These are phyloP conservation scores for Corylus heterophylla DNA, from an alignment of 306 rosid genomes.

Conservation along the genomic window DNA sequence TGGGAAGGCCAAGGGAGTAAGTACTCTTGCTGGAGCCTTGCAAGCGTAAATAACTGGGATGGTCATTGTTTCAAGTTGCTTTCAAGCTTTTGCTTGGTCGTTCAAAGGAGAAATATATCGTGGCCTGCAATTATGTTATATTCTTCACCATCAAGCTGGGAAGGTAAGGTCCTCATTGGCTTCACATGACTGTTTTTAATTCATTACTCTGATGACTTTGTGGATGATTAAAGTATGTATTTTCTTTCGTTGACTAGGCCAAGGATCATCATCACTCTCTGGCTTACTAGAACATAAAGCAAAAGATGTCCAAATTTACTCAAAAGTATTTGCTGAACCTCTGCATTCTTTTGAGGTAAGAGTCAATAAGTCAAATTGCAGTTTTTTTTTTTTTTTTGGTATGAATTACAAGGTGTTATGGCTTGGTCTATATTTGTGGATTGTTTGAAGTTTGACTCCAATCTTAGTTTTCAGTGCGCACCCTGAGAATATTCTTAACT, in stretches of 20 bases:
- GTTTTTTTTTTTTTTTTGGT: background rate
- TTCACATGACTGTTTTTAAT: too few relatives aligned
- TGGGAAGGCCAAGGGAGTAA: slow-evolving; percentile 50
- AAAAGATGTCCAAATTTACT: background rate
- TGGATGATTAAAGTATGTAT: too few relatives aligned
- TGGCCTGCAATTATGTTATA: background rate
- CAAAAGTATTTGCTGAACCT: background rate
- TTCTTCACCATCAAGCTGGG: background rate
- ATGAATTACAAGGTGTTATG: too few relatives aligned
- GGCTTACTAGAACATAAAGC: too few relatives aligned
- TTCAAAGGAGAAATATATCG: background rate
- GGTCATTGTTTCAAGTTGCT: slow-evolving; percentile 7
- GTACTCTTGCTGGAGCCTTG: slow-evolving; percentile 21
- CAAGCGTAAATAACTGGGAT: background rate
- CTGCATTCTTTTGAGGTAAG: background rate
- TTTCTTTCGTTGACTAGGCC: too few relatives aligned
- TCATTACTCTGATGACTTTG: background rate
- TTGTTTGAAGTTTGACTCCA: too few relatives aligned
- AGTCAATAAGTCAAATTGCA: background rate
- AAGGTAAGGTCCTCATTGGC: background rate
- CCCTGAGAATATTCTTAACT: background rate
- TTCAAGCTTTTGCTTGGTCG: background rate
- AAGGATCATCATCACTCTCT: background rate
- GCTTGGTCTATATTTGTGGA: too few relatives aligned
- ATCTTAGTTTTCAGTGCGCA: too few relatives aligned